These are phyloP conservation scores for Didymella pomorum DNA, from an alignment of 2,329 filamentous ascomycete species.

Conservation along the genomic window DNA sequence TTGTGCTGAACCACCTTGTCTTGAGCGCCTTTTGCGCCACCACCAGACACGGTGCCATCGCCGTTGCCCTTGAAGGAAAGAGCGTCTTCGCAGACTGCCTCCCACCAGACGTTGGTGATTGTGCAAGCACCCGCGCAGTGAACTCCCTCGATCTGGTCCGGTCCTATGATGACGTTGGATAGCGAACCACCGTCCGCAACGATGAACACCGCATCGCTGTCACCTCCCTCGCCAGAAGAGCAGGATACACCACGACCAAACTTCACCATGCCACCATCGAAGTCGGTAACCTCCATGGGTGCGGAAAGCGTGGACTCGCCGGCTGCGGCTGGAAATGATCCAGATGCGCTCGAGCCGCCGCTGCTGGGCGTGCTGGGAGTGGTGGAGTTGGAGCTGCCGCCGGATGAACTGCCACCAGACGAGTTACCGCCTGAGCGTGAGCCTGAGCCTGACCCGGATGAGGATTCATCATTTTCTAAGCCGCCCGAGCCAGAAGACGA, in stretches of 20 bases:
- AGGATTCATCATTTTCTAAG: no score
- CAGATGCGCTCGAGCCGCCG: no score
- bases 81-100: slow-evolving; percentile 54
- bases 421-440: slow-evolving; percentile 9
- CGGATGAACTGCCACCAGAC: background rate
- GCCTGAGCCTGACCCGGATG: no score
- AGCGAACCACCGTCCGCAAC: slow-evolving; percentile 61
- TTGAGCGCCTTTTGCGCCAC: slow-evolving; percentile 48
- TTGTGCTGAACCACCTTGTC: slow-evolving; percentile 55
- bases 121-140: slow-evolving; percentile 61
- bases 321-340: no score
- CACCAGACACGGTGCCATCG: slow-evolving; percentile 50
- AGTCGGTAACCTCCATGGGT: slow-evolving; percentile 32
- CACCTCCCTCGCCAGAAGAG: slow-evolving; percentile 53
- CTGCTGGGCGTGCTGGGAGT: slow-evolving; percentile 18
- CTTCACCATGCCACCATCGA: slow-evolving; percentile 35
- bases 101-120: slow-evolving; percentile 57
- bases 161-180: slow-evolving; percentile 64
- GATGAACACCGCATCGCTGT: slow-evolving; percentile 61
- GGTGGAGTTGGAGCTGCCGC: slow-evolving; percentile 8
- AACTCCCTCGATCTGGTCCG: slow-evolving; percentile 57
- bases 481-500: background rate
- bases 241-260: slow-evolving; percentile 43
- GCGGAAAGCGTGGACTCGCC: slow-evolving; percentile 28
- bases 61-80: slow-evolving; percentile 48